A percentile compares a stretch with the other conserved stretches of the same genome.
Evolutionary conservation across 192 early-diverging fungal species (phyloP).

Genomic region (Phycomyces blakesleeanus): DNA sequence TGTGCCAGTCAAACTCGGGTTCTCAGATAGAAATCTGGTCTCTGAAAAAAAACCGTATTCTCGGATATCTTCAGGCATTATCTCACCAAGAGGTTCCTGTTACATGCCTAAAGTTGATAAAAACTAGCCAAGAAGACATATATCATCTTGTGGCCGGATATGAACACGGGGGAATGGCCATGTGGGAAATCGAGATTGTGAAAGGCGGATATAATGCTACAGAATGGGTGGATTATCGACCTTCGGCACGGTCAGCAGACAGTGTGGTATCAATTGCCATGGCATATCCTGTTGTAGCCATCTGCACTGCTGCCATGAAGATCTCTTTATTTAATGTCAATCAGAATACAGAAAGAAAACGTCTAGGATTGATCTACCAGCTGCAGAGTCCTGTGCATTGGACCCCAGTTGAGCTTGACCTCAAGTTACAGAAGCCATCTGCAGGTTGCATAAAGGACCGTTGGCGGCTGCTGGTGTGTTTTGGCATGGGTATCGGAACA

Average conservation of each 20-base stretch:
- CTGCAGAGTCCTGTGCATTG: conserved; percentile 31
- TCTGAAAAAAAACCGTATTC: not conserved
- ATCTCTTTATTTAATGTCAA: conserved; percentile 23
- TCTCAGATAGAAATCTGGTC: too few species aligned
- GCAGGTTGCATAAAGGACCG: not conserved
- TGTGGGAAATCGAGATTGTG: conserved; percentile 24
- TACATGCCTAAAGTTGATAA: conserved; percentile 1
- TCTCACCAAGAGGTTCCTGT: not conserved
- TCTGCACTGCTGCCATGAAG: conserved; percentile 33
- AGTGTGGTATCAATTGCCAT: conserved; percentile 19
- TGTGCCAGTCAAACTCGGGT: too few species aligned
- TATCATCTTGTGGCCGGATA: conserved; percentile 34
- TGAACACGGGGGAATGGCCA: conserved; percentile 34
- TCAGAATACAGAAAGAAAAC: not conserved
- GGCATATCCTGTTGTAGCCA: conserved; percentile 24
- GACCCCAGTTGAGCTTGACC: conserved; percentile 26
- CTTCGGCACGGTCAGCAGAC: not conserved
- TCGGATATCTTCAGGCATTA: not conserved
- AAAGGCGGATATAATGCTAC: not conserved
- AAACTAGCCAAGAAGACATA: conserved; percentile 1
- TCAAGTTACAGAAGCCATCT: conserved; percentile 1
- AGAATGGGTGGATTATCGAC: conserved; percentile 4
- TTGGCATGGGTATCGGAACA: conserved; percentile 25
- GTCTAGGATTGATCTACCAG: conserved; percentile 20
- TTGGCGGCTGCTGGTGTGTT: conserved; percentile 26